Base-by-base conservation (phyloP, 306 rosid species). In the Lotus japonicus region DNA sequence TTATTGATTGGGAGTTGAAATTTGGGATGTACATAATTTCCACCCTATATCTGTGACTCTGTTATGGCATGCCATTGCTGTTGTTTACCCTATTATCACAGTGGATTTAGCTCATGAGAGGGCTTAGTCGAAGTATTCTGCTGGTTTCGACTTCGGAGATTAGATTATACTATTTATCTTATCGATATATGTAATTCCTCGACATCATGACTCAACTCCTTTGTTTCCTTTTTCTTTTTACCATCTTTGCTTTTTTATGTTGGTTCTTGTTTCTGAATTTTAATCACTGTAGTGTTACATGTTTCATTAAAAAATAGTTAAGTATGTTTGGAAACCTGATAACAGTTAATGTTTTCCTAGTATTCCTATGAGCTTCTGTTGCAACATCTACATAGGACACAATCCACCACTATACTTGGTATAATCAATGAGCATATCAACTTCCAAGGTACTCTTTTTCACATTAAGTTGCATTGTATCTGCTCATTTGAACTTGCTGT, bases 291-390 rank as follows among this genome's bases (percentile, higher is more conserved):
- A 39, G 7, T 60, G n/a, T 51, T 70, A 7, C 9, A 14, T 19
- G 42, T 48, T 50, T 19, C 15, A 15, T 18, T 35, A 17, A 39
- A 7, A 56, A 58, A 43, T 50, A 72, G 49, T 56, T 66, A 64
- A 7, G 55, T 60, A 52, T 17, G 2, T 43, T 38, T 38, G 41
- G 50, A 55, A 43, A 36, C 21, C 69, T 71, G 68, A 80, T 68
- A 53, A 55, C 26, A 38, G 60, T 77, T 62, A 49, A 58, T 65
- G 53, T 82, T 75, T 66, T 84, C 65, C 36, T 81, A 95, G 99
- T 95, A 88, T 77, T 88, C 97, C 70, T 82, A 88, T 59, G 96
- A 95, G 81, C 96, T 95, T 78, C 84, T 91, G 71, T 87, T 95
- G 86, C 96, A 88, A 65, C 92, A 87, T 84, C 87, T 90, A 38